These are phyloP conservation scores for Herpetospermum pedunculosum DNA, from an alignment of 306 rosid genomes.

Conservation along the genomic window DNA sequence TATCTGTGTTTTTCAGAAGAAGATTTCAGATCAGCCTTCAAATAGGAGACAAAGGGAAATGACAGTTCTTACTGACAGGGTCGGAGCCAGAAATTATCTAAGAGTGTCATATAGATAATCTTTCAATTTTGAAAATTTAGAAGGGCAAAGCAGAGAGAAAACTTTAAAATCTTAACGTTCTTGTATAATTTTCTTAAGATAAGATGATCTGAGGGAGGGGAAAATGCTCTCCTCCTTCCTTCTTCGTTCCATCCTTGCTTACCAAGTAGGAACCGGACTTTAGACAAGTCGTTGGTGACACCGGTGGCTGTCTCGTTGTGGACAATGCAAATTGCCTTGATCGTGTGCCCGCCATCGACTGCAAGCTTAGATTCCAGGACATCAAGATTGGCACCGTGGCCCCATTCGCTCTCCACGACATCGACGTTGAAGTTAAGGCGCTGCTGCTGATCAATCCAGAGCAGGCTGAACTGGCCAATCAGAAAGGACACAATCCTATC, in stretches of 20 bases:
- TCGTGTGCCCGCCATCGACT: slow-evolving; percentile 51
- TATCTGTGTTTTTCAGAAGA: slow-evolving; percentile 38
- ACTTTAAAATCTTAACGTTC: background rate
- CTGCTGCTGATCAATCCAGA: slow-evolving; percentile 99
- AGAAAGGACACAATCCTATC: slow-evolving; percentile 79
- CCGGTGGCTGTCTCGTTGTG: slow-evolving; percentile 99
- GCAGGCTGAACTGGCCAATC: slow-evolving; percentile 98
- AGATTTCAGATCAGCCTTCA: background rate
- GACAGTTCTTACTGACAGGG: background rate
- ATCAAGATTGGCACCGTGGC: slow-evolving; percentile 83
- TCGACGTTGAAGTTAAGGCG: slow-evolving; percentile 93
- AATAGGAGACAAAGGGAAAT: background rate
- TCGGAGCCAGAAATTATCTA: background rate
- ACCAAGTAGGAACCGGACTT: slow-evolving; percentile 78
- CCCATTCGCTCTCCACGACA: slow-evolving; percentile 96
- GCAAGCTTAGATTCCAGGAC: slow-evolving; percentile 80
- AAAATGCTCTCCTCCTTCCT: background rate
- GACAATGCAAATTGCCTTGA: slow-evolving; percentile 92
- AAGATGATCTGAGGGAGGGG: too few relatives aligned
- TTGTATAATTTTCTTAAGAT: background rate
- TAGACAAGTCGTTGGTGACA: slow-evolving; percentile 76
- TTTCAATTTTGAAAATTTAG: too few relatives aligned
- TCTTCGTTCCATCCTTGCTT: background rate
- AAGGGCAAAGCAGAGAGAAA: background rate
- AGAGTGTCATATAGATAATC: too few relatives aligned